A percentile compares a stretch with the other conserved stretches of the same genome.
phyloP scores from a whole-genome alignment of 2,329 filamentous ascomycete species.

The Herpotrichia juniperi region DNA sequence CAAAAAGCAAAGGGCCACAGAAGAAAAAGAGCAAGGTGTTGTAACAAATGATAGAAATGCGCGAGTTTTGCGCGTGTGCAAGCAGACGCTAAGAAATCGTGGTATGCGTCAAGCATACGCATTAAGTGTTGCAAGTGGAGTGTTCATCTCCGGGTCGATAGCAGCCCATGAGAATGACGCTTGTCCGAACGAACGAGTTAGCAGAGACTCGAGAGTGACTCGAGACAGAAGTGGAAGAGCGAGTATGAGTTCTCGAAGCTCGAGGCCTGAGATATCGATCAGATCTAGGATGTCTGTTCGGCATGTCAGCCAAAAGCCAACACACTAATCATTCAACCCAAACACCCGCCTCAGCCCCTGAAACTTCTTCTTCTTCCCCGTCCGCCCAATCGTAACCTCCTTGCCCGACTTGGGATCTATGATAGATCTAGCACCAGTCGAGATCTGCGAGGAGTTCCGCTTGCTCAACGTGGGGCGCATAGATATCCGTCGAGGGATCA shows the following conservation, averaged over 20 bases:
- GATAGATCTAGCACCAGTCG: slow-evolving; percentile 35
- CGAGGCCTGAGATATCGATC: neutral
- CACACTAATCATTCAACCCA: slow-evolving; percentile 58
- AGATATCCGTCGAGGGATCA: slow-evolving; percentile 24
- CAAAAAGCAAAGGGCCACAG: neutral
- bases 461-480: slow-evolving; percentile 25
- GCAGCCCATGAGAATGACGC: slow-evolving; percentile 15
- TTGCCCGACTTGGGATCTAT: slow-evolving; percentile 38
- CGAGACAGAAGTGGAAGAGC: neutral
- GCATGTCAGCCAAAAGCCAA: slow-evolving; percentile 17
- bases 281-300: neutral
- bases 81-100: neutral
- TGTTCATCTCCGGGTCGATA: slow-evolving; percentile 9
- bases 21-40: neutral
- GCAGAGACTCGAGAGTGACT: slow-evolving; percentile 6
- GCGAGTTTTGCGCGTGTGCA: neutral
- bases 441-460: slow-evolving; percentile 30
- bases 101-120: neutral
- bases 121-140: neutral
- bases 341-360: slow-evolving; percentile 70
- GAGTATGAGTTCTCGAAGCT: neutral
- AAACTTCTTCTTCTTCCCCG: slow-evolving; percentile 70
- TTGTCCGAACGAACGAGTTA: slow-evolving; percentile 16
- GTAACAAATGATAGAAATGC: neutral
- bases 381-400: slow-evolving; percentile 38